Conservation (phyloP, 176 grass and related monocot species). For the Ensete ventricosum region DNA sequence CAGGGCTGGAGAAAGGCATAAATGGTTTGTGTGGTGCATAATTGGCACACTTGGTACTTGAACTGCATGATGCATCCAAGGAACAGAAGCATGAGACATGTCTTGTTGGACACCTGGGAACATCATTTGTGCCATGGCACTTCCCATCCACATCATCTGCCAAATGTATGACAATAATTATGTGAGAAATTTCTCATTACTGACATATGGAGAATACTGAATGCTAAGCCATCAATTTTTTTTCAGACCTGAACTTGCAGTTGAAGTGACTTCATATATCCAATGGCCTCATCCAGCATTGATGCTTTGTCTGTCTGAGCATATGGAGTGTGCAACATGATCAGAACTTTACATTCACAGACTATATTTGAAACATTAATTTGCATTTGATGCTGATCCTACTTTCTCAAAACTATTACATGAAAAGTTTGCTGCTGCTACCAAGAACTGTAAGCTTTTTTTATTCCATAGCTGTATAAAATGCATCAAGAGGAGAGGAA, state of each 20-base stretch:
- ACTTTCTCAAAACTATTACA: too few species aligned
- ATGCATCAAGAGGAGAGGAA: not conserved
- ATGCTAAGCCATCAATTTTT: not conserved
- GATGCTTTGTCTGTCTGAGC: conserved; percentile 5
- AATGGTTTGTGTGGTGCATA: not conserved
- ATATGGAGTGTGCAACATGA: not conserved
- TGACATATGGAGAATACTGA: not conserved
- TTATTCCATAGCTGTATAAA: not conserved
- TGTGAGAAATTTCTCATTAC: not conserved
- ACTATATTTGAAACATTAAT: not conserved
- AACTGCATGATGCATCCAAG: conserved; percentile 30
- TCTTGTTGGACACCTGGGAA: conserved; percentile 45
- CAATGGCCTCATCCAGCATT: conserved; percentile 1
- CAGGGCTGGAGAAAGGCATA: conserved; percentile 17
- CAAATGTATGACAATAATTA: not conserved
- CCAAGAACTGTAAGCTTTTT: too few species aligned
- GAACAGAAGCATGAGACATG: conserved; percentile 30
- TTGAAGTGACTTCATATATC: conserved; percentile 10
- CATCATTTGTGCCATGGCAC: conserved; percentile 63
- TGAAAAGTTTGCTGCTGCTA: too few species aligned
- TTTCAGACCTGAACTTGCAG: conserved; percentile 5
- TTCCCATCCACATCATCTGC: conserved; percentile 89
- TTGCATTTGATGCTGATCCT: too few species aligned
- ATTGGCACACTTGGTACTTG: conserved; percentile 29
- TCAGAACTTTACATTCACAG: not conserved